A percentile compares a stretch with the other conserved stretches of the same genome.
These are phyloP conservation scores for Yarrowia sp. DNA, from an alignment of 805 yeast genomes.

Conservation along the genomic window DNA sequence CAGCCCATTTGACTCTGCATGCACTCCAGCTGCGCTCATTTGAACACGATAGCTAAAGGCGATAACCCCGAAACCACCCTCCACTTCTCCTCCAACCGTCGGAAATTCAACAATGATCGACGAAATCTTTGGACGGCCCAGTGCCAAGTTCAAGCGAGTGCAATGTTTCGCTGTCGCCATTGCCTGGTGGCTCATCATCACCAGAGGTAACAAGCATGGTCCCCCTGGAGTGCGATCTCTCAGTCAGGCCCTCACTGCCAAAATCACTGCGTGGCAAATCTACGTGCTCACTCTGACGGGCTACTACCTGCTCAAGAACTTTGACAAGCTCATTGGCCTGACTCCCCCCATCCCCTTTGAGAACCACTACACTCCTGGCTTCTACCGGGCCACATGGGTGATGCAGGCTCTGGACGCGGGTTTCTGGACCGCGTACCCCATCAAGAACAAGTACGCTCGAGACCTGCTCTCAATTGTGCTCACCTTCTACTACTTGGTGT, in stretches of 20 bases:
- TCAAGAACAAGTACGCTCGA: constrained; percentile 31
- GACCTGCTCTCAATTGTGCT: constrained; percentile 34
- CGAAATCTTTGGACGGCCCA: constrained; percentile 36
- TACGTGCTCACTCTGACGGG: constrained; percentile 35
- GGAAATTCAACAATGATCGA: constrained; percentile 27
- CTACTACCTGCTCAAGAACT: constrained; percentile 36
- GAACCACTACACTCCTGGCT: constrained; percentile 32
- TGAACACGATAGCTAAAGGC: constrained; percentile 10
- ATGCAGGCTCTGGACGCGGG: constrained; percentile 39
- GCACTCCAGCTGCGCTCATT: neutral
- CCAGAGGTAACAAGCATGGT: constrained; percentile 36
- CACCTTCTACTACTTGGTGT: constrained; percentile 34
- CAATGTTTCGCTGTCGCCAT: constrained; percentile 34
- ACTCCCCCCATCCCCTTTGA: constrained; percentile 37
- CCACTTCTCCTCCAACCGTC: neutral
- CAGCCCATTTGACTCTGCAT: neutral
- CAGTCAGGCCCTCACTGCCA: constrained; percentile 30
- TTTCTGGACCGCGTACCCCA: constrained; percentile 39
- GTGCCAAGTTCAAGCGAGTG: constrained; percentile 33
- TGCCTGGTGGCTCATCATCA: constrained; percentile 33
- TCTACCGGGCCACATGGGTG: constrained; percentile 37
- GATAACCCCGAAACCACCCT: neutral
- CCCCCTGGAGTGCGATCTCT: constrained; percentile 31
- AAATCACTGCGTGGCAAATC: constrained; percentile 37
- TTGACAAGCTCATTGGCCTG: constrained; percentile 35